phyloP scores from a whole-genome alignment of 306 rosid genomes.

The Cajanus cajan region DNA sequence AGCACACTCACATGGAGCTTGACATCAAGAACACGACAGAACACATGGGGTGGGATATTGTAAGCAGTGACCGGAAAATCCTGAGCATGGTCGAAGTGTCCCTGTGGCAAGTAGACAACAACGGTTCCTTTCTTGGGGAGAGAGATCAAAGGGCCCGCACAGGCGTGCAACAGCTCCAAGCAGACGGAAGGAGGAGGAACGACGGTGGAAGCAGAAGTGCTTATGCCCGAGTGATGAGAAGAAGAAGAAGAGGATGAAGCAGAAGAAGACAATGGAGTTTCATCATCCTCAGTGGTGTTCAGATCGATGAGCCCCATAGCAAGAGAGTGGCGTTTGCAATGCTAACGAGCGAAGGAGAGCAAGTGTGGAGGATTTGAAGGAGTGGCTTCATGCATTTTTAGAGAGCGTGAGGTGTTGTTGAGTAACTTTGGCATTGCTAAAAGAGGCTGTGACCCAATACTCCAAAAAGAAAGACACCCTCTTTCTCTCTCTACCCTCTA shows the following conservation, averaged over 20 bases:
- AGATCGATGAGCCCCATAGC: conserved; percentile 87
- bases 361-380: conserved; percentile 42
- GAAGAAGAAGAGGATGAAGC: conserved; percentile 53
- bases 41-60: conserved; percentile 81
- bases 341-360: conserved; percentile 19
- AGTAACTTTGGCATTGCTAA: conserved; percentile 67
- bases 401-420: conserved; percentile 39
- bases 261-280: conserved; percentile 60
- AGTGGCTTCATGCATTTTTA: conserved; percentile 55
- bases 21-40: conserved; percentile 92
- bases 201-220: conserved; percentile 36
- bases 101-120: conserved; percentile 90
- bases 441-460: conserved; percentile 56
- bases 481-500: conserved; percentile 29
- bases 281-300: conserved; percentile 90
- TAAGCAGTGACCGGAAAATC: conserved; percentile 64
- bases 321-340: conserved; percentile 11
- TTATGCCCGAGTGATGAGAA: conserved; percentile 53
- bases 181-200: conserved; percentile 60
- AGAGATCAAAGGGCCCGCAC: conserved; percentile 94
- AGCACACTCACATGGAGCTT: conserved; percentile 77
- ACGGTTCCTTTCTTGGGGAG: conserved; percentile 83
- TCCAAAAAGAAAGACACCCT: conserved; percentile 51
- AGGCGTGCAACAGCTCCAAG: conserved; percentile 98
- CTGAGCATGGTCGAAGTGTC: conserved; percentile 74